Percentiles rank a stretch among this genome's conserved stretches.
phyloP scores from a whole-genome alignment of 1,139 yeast genomes.

The Debaryomyces sp. region DNA sequence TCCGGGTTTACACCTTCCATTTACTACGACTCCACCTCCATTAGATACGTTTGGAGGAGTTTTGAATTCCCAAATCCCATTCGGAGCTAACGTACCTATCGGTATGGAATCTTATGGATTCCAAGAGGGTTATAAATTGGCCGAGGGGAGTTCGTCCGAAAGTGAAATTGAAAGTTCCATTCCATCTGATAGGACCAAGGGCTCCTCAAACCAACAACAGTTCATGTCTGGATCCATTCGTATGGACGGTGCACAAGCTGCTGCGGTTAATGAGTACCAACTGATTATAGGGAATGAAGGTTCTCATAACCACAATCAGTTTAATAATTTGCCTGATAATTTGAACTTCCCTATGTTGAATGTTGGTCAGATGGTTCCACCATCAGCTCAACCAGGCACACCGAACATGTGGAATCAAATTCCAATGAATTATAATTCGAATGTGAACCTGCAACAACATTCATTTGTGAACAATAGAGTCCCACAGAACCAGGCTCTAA shows the following conservation, averaged over 20 bases:
- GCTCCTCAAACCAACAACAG: constrained; percentile 5
- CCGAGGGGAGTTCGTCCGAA: constrained; percentile 16
- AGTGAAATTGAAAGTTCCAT: constrained; percentile 17
- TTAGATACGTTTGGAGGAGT: constrained; percentile 26
- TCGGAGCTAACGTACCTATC: constrained; percentile 13
- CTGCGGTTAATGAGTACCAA: constrained; percentile 3
- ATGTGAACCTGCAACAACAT: constrained; percentile 10
- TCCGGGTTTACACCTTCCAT: constrained; percentile 23
- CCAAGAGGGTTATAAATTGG: constrained; percentile 8
- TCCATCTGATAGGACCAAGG: constrained; percentile 11
- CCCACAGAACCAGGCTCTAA: constrained; percentile 7
- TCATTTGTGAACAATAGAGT: constrained; percentile 13
- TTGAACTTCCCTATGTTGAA: constrained; percentile 9
- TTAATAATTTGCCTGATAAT: constrained; percentile 11
- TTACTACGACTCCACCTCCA: constrained; percentile 29
- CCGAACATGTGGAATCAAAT: constrained; percentile 18
- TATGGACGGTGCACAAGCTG: neutral
- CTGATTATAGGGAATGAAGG: neutral
- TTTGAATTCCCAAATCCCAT: constrained; percentile 21
- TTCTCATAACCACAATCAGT: constrained; percentile 2
- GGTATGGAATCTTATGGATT: constrained; percentile 7
- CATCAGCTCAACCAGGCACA: constrained; percentile 9
- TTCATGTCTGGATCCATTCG: neutral
- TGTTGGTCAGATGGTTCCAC: constrained; percentile 6
- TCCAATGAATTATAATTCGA: constrained; percentile 13